Percentiles rank a stretch among this genome's conserved stretches.
phyloP scores from a whole-genome alignment of 495 filamentous ascomycete genomes.

The Penicillium waksmanii region DNA sequence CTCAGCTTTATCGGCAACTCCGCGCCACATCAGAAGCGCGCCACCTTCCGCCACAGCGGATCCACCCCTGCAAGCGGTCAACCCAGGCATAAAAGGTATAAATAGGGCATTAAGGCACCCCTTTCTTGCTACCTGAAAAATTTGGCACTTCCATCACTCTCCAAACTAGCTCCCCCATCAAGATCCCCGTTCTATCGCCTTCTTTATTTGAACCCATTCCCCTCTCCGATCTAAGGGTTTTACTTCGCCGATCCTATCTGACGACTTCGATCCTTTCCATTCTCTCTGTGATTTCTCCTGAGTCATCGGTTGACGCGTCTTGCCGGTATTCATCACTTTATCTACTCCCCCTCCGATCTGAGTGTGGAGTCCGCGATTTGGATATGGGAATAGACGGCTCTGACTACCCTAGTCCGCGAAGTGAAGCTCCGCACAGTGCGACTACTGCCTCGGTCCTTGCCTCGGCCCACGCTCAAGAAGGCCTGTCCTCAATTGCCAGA shows the following conservation, averaged over 20 bases:
- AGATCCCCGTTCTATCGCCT: neutral
- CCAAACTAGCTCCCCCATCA: slow-evolving; percentile 7
- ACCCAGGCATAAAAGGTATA: slow-evolving; percentile 7
- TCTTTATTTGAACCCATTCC: slow-evolving; percentile 9
- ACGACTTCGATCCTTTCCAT: neutral
- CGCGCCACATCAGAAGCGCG: slow-evolving; percentile 2
- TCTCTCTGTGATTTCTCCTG: slow-evolving; percentile 6
- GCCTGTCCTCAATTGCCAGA: slow-evolving; percentile 41
- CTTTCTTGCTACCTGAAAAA: slow-evolving; percentile 43
- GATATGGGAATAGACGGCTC: slow-evolving; percentile 50
- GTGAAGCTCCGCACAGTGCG: slow-evolving; percentile 49
- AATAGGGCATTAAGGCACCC: slow-evolving; percentile 12
- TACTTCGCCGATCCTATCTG: neutral
- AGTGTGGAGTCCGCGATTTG: slow-evolving; percentile 43
- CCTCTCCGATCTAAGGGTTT: slow-evolving; percentile 9
- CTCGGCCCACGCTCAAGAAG: slow-evolving; percentile 40
- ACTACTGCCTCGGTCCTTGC: slow-evolving; percentile 44
- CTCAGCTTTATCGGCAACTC: slow-evolving; percentile 20
- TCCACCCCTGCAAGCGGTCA: neutral
- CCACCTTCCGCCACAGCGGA: neutral
- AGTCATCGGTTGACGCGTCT: slow-evolving; percentile 28
- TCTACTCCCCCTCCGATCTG: slow-evolving; percentile 23
- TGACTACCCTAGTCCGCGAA: slow-evolving; percentile 57
- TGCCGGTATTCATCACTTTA: slow-evolving; percentile 31
- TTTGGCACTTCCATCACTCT: slow-evolving; percentile 27